Base-by-base conservation (phyloP, 371 early-diverging fungal genomes). In the Dichotomocladium elegans region DNA sequence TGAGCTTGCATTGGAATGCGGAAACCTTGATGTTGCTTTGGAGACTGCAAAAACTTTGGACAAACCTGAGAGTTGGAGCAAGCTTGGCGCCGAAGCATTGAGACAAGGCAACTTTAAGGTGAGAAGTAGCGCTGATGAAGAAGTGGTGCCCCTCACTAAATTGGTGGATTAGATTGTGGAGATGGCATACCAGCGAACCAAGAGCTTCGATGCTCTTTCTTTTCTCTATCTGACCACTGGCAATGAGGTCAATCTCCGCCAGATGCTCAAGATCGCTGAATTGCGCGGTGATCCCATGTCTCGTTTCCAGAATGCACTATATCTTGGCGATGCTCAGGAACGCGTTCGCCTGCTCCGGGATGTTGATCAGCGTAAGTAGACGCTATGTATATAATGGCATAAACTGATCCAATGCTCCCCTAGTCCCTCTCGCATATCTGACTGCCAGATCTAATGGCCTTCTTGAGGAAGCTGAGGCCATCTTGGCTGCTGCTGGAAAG, bases 1-100 rank as follows among this genome's bases (percentile, higher is more conserved):
- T 66, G 99, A 98, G 61, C 82, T 99, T 28, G 97, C 96, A 12
- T 60, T 98, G 25, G 95, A 96, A 66, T 96, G 97, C 57, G 96
- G 95, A 30, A 94, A 98, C 64, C 65, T 98, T 41, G 90, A 94
- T 45, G 90, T 93, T 48, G 97, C 96, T 3, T 70, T 92, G 30
- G 95, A 94, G 61, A 90, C 92, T 4, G 96, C 96, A 47, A 89
- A 92, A 62, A 65, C 81, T 0, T 74, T 98, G 62, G 90, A 96
- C 60, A 79, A 83, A 60, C 87, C 89, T 25, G 93, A 92, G 28
- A 86, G 81, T 61, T 98, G 97, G 98, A 70, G 72, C 33, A 85
- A 90, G 70, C 69, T 98, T 14, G 90, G 89, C 41, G 72, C 72
- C 43, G 95, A 93, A 61, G 94, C 98, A 4, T 74, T 96, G 51